phyloP scores from a whole-genome alignment of 73 alveolate genomes.

The Symbiodinium pilosum region DNA sequence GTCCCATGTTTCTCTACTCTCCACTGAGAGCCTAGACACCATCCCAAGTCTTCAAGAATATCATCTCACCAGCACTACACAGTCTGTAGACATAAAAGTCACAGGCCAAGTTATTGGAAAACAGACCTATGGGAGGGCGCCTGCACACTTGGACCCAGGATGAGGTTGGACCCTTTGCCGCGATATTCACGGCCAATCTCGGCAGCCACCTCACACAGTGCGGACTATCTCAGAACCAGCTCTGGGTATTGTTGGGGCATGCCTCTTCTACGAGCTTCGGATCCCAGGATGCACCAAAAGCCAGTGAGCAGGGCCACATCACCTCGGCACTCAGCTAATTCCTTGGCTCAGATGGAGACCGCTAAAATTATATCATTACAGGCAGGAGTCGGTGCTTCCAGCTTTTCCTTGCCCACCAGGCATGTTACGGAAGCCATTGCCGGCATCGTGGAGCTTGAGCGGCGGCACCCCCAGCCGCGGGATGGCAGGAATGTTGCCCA shows the following conservation, averaged over 20 bases:
- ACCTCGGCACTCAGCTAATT: background rate
- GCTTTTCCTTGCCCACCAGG: background rate
- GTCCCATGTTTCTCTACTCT: background rate
- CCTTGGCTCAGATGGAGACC: background rate
- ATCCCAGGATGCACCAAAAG: background rate
- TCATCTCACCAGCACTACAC: background rate
- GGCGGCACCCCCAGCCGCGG: conserved; percentile 66
- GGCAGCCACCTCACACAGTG: conserved; percentile 17
- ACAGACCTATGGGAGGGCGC: background rate
- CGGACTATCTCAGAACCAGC: background rate
- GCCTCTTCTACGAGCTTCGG: background rate
- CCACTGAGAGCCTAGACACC: background rate
- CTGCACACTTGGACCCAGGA: conserved; percentile 83
- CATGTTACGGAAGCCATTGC: background rate
- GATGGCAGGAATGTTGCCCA: conserved; percentile 75
- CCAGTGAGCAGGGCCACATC: conserved; percentile 17
- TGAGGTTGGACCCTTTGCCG: conserved; percentile 80
- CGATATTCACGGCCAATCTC: conserved; percentile 48
- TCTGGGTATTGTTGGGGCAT: background rate
- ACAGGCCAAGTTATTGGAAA: background rate
- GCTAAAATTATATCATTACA: background rate
- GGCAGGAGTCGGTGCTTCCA: background rate
- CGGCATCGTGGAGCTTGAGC: conserved; percentile 57
- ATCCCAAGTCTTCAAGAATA: background rate
- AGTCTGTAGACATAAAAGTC: background rate